Conservation (phyloP, 75 land plant genomes). For the Larix kaempferi region DNA sequence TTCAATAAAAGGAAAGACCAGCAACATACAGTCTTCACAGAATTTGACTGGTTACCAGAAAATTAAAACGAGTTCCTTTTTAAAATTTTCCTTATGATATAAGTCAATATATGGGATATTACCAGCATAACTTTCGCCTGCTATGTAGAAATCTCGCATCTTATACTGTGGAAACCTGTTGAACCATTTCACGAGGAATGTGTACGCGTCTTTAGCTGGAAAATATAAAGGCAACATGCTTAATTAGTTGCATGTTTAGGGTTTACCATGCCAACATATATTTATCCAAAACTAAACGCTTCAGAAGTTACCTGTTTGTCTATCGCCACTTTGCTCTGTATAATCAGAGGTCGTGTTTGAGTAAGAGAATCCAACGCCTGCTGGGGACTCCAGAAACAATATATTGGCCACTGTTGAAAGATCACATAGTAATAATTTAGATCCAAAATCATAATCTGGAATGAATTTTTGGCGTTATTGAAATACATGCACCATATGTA, state of each 20-base stretch:
- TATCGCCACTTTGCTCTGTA: neutral
- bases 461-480: too few species aligned
- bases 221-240: neutral
- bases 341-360: conserved; percentile 16
- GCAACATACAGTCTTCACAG: too few species aligned
- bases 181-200: conserved; percentile 72
- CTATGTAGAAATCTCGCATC: conserved; percentile 59
- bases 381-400: conserved; percentile 35
- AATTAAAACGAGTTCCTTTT: too few species aligned
- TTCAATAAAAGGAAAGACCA: too few species aligned
- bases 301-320: conserved; percentile 7
- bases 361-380: conserved; percentile 37
- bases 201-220: conserved; percentile 60
- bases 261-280: neutral
- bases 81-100: too few species aligned
- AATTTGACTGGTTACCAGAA: too few species aligned
- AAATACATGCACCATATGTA: too few species aligned
- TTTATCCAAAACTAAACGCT: neutral
- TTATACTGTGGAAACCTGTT: conserved; percentile 63
- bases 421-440: neutral
- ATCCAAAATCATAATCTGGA: too few species aligned
- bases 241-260: too few species aligned
- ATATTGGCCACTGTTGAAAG: conserved; percentile 14
- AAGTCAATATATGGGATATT: neutral
- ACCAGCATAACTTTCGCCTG: conserved; percentile 88